A percentile compares a stretch with the other conserved stretches of the same genome.
phyloP scores from a whole-genome alignment of 257 asterid genomes.

The Cordia subcordata region DNA sequence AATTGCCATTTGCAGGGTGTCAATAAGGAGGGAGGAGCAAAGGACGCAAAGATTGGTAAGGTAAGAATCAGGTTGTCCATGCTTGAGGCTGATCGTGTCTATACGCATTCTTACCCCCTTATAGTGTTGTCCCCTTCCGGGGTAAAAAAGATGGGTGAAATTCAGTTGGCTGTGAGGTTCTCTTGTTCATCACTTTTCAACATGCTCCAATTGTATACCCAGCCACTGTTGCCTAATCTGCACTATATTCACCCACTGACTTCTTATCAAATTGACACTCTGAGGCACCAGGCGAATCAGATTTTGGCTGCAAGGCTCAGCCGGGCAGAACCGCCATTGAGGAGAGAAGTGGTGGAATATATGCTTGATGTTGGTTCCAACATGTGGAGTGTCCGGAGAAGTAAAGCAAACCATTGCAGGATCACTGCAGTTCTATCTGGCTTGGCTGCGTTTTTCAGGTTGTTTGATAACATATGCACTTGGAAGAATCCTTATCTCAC shows the following conservation, averaged over 20 bases:
- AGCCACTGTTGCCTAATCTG: slow-evolving; percentile 56
- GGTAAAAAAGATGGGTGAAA: slow-evolving; percentile 79
- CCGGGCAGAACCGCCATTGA: slow-evolving; percentile 77
- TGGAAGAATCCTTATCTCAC: slow-evolving; percentile 61
- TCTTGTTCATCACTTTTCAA: slow-evolving; percentile 56
- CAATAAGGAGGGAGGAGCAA: slow-evolving; percentile 29
- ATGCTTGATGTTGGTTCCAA: slow-evolving; percentile 93
- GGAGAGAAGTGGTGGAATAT: slow-evolving; percentile 74
- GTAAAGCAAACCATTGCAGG: slow-evolving; percentile 68
- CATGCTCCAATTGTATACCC: slow-evolving; percentile 48
- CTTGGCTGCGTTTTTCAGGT: slow-evolving; percentile 27
- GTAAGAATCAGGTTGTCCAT: slow-evolving; percentile 73
- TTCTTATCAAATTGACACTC: slow-evolving; percentile 49
- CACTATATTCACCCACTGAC: slow-evolving; percentile 71
- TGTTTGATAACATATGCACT: slow-evolving; percentile 42
- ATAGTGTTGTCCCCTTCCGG: slow-evolving; percentile 60
- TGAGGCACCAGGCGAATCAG: slow-evolving; percentile 77
- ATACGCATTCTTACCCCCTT: slow-evolving; percentile 78
- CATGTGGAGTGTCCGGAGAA: slow-evolving; percentile 76
- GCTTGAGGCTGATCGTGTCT: slow-evolving; percentile 64
- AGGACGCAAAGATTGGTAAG: slow-evolving; percentile 72
- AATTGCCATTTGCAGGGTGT: slow-evolving; percentile 65
- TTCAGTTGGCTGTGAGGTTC: slow-evolving; percentile 77
- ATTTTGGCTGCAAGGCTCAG: slow-evolving; percentile 58
- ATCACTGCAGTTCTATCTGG: slow-evolving; percentile 42